phyloP scores from a whole-genome alignment of 352 stramenopile species.

The Globisporangium recalcitrans region DNA sequence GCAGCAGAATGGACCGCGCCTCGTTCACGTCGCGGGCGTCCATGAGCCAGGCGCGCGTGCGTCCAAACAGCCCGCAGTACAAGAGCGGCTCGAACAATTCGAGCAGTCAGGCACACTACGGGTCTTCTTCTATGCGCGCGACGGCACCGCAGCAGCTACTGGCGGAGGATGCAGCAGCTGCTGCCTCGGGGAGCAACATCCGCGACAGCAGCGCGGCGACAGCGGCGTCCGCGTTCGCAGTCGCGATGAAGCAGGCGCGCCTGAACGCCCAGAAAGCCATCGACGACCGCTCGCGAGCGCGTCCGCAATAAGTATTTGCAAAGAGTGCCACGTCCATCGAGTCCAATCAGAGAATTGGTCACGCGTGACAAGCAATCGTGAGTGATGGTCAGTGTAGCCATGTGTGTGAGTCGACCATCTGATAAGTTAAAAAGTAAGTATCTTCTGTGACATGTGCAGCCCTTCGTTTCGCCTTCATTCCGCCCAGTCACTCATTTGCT shows the following conservation, averaged over 20 bases:
- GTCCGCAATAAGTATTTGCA: background rate
- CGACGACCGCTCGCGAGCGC: conserved; percentile 31
- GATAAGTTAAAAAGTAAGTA: background rate
- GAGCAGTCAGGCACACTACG: background rate
- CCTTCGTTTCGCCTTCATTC: background rate
- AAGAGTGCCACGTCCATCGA: background rate
- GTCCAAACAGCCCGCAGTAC: conserved; percentile 14
- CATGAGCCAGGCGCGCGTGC: conserved; percentile 13
- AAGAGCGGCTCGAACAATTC: background rate
- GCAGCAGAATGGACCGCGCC: background rate
- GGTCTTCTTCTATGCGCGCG: background rate
- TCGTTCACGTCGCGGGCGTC: conserved; percentile 6
- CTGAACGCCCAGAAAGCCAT: conserved; percentile 64
- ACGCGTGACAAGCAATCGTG: background rate
- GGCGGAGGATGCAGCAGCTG: background rate
- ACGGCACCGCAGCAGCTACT: background rate
- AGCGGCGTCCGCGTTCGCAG: conserved; percentile 60
- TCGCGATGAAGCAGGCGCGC: conserved; percentile 75
- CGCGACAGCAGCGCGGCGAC: conserved; percentile 18
- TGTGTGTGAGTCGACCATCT: background rate
- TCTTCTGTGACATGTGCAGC: background rate
- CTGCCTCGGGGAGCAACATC: background rate
- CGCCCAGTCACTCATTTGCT: background rate
- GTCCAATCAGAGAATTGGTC: background rate
- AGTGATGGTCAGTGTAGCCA: conserved; percentile 2